Evolutionary conservation across 805 yeast species (phyloP).

Genomic region (Lachancea nothofagi): DNA sequence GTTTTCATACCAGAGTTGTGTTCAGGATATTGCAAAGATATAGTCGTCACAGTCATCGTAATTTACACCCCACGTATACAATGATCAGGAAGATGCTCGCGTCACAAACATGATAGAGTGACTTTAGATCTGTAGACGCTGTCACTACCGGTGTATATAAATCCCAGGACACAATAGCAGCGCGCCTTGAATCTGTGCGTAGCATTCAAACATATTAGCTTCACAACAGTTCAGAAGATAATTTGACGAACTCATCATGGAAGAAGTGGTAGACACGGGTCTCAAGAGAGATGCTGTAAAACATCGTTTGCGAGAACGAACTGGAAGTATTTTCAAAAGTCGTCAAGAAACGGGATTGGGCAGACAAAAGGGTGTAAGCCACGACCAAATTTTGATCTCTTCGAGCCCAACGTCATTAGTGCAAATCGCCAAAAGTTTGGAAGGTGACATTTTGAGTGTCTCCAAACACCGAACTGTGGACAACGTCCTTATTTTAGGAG

Average conservation of each 20-base stretch:
- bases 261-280: neutral
- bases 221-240: no score
- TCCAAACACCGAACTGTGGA: conserved; percentile 4
- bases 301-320: conserved; percentile 2
- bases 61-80: no score
- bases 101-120: neutral
- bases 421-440: neutral
- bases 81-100: neutral
- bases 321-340: conserved; percentile 5
- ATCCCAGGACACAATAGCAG: no score
- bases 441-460: conserved; percentile 1
- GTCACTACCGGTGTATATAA: no score
- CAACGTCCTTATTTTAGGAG: conserved; percentile 15
- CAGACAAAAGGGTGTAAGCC: conserved; percentile 2
- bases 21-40: no score
- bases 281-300: neutral
- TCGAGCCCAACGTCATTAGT: conserved; percentile 1
- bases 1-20: no score
- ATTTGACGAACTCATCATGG: neutral
- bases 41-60: no score
- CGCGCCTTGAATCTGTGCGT: no score
- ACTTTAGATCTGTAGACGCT: no score
- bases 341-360: neutral
- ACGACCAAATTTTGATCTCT: conserved; percentile 6
- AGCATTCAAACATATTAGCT: no score